Evolutionary conservation across 305 asterid species (phyloP), one percentile per base, ranked within the genome.

Genomic region (Withania somnifera): DNA sequence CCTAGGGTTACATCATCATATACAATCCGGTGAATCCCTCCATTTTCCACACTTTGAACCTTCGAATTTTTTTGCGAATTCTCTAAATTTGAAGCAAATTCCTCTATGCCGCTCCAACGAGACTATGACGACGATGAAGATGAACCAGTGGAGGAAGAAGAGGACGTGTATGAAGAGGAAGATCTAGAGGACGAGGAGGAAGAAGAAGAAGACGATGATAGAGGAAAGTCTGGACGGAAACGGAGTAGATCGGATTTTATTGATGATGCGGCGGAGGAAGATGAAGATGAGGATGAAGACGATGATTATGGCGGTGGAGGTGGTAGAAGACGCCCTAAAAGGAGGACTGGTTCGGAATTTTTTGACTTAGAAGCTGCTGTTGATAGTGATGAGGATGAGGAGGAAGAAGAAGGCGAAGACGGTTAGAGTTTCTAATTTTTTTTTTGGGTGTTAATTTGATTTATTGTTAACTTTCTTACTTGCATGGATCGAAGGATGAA

Each of bases 351-450:
- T 5, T 86, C 95, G 11, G 82, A 88, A 24, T 93, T 91, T 79
- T 90, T 96, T 67, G 99, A 96, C 26, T 88, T 87, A 80, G 98
- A 94, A 85, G 99, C 98, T 5, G 84, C 82, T 2, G 98, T 91
- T 78, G 97, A 92, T 75, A 91, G 91, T 84, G 99, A 93, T 36
- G 98, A 92, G 3, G 98, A 94, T 0, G 99, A 96, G 83, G 98
- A 96, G 36, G 99, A 96, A 32, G 98, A 94, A 58, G 98, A 94
- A 63, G 98, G 91, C 82, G 99, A 93, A 75, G 98, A 94, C 80
- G 98, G 98, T 94, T 83, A 90, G 90, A 68, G 56, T 71, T 83
- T 24, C 57, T 47, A 36, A 26, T 45, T 38, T 45, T 11, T 42
- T 71, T 67, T n/a, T 34, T 34, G 38, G 38, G 3, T 34, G 38